Conservation (phyloP, 169 alveolate genomes). For the Ichthyophthirius multifiliis region DNA sequence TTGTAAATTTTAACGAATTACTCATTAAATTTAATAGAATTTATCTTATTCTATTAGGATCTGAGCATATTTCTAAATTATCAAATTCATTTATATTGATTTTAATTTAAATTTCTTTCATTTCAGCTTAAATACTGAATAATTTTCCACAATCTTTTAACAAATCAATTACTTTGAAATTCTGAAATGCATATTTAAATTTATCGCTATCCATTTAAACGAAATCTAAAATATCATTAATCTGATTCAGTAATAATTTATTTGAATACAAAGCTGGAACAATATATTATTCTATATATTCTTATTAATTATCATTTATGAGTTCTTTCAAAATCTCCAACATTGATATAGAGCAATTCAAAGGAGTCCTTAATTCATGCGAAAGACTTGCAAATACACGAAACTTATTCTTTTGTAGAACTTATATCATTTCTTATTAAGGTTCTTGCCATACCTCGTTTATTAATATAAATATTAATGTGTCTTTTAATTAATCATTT, state of each 20-base stretch:
- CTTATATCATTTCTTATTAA: not conserved
- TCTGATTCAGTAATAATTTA: not conserved
- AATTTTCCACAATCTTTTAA: not conserved
- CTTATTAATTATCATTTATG: not conserved
- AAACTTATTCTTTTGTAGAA: conserved; percentile 2
- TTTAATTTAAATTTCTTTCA: not conserved
- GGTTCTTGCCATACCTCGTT: not conserved
- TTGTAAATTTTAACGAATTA: conserved; percentile 33
- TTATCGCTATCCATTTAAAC: conserved; percentile 13
- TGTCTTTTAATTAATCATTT: no score
- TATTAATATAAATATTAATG: not conserved
- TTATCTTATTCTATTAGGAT: conserved; percentile 22
- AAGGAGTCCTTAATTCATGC: conserved; percentile 44
- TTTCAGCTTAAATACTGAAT: not conserved
- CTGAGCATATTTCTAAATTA: conserved; percentile 3
- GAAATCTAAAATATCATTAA: conserved; percentile 36
- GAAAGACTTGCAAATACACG: conserved; percentile 9
- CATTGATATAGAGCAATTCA: conserved; percentile 34
- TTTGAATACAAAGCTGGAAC: conserved; percentile 18
- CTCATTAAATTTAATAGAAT: conserved; percentile 25
- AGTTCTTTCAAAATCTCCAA: conserved; percentile 2
- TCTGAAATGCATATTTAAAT: conserved; percentile 5
- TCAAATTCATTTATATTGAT: not conserved
- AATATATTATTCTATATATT: conserved; percentile 4
- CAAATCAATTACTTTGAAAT: not conserved